phyloP scores from a whole-genome alignment of 2,329 filamentous ascomycete genomes.

The Fusarium irregulare region DNA sequence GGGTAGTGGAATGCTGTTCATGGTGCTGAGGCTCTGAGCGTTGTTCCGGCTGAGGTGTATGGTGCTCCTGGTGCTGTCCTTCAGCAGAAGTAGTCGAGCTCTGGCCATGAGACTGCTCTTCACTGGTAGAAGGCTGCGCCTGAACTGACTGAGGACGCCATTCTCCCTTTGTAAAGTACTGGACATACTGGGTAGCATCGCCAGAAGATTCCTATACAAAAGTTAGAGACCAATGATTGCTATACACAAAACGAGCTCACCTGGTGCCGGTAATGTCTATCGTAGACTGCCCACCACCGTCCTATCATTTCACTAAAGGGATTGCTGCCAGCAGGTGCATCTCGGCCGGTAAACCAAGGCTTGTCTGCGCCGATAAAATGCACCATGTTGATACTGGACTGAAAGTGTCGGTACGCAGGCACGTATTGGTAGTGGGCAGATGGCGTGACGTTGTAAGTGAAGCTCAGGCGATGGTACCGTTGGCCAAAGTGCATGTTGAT shows the following conservation, averaged over 20 bases:
- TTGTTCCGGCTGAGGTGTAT: conserved; percentile 10
- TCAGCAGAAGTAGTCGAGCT: conserved; percentile 30
- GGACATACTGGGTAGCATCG: conserved; percentile 55
- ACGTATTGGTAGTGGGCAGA: conserved; percentile 98
- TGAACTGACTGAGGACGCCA: conserved; percentile 49
- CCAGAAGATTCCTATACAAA: conserved; percentile 33
- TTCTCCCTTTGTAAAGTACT: conserved; percentile 67
- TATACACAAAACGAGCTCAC: conserved; percentile 52
- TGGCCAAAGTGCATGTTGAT: conserved; percentile 93
- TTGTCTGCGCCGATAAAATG: conserved; percentile 96
- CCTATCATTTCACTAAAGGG: conserved; percentile 86
- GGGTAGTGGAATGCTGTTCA: conserved; percentile 44
- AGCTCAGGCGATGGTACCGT: conserved; percentile 87
- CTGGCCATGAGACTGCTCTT: conserved; percentile 42
- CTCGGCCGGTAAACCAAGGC: conserved; percentile 80
- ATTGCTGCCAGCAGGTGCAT: conserved; percentile 63
- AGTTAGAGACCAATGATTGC: conserved; percentile 12
- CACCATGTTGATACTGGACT: conserved; percentile 87
- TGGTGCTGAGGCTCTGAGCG: conserved; percentile 16
- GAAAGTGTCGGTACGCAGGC: conserved; percentile 92
- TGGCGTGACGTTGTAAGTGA: conserved; percentile 97
- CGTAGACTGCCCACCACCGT: conserved; percentile 95
- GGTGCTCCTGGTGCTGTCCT: conserved; percentile 37
- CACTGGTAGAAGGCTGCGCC: conserved; percentile 34
- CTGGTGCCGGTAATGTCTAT: conserved; percentile 77